Evolutionary conservation across 2,329 filamentous ascomycete species (phyloP), one percentile per base, ranked within the genome.

Genomic region (Orbilia brochopaga): DNA sequence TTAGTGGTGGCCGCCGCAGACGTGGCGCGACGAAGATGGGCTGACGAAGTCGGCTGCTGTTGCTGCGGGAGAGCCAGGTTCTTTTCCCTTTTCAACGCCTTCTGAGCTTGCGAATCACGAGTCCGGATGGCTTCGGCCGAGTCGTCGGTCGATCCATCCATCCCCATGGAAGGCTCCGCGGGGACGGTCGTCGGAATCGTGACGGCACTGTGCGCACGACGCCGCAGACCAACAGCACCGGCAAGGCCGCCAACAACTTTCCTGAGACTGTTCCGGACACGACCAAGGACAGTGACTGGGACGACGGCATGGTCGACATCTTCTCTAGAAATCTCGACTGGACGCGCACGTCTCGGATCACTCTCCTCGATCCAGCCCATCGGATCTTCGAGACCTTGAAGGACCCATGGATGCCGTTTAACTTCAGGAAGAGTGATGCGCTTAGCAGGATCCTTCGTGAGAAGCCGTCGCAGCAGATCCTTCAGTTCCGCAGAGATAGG

Each of bases 291-390:
- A 6, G 89, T 92, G 56, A 97, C 86, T 37, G 92, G 92, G 15
- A 96, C 89, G 62, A 99, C 94, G 64, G 94, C 94, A 62, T 87
- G 86, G 51, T 91, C 92, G 77, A 99, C 87, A 80, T 99, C 94
- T 77, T 88, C 88, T 75, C 91, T 91, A 69, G 96, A 92, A 53
- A 97, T 91, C 79, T 97, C 89, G 76, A 99, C 97, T 79, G 87
- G 91, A 32, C 87, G 88, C 69, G 88, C 88, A 37, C 88, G 85
- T 40, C 87, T 88, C 1, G 92, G 92, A 77, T 97, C 93, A 0
- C 92, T 96, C 74, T 96, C 91, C 76, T 96, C 91, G n/a, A 97
- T 86, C 94, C 94, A 99, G 8, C 84, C 83, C 32, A 86, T 82
- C 40, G 88, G 85, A 75, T 96, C 88, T 35, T 86, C 81, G 51